Evolutionary conservation across 2,329 filamentous ascomycete genomes (phyloP), one percentile per base, ranked within the genome.

Genomic region (Paecilomyces sp.): DNA sequence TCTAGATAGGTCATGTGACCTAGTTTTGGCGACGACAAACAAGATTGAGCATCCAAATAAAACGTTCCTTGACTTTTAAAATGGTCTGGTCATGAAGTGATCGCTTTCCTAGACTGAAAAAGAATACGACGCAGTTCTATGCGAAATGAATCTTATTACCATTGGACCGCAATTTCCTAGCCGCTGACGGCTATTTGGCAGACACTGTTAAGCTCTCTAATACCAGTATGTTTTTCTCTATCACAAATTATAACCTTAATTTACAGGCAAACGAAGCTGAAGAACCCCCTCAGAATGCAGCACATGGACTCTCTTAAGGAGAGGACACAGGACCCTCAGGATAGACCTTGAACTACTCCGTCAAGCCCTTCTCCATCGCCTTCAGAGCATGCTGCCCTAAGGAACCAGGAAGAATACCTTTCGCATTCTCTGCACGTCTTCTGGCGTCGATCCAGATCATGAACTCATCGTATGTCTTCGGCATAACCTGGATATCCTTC

Each of bases 371-470:
- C 66, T 70, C 66, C 34, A 74, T 68, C 54, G 64, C 67, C 15
- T 71, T 62, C 60, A 74, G 60, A 12, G 72, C 67, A 64, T 70
- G 74, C 15, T 67, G 66, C 60, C 72, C 72, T 58, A 69, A 71
- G 51, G 68, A 67, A 3, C 66, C 65, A 1, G 66, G 67, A 22
- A 75, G 63, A 64, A 76, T 80, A 54, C 77, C 76, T 54, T 76
- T 74, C 12, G 86, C 80, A 66, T 81, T 79, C 64, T 79, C 74
- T 3, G 82, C 83, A 60, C 85, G 72, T 63, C 85, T 74, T 55
- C 83, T 73, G 5, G 85, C 84, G 75, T 87, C 85, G 15, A 86
- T 78, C 71, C 85, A 88, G 70, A 85, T 79, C 85, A 87, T 87
- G 63, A 85, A 86, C 65, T 87, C 85, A 1, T 80, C 79, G 65